These are phyloP conservation scores for Brachypodium distachyon DNA, from an alignment of 202 grass and related monocot genomes.

Conservation along the genomic window DNA sequence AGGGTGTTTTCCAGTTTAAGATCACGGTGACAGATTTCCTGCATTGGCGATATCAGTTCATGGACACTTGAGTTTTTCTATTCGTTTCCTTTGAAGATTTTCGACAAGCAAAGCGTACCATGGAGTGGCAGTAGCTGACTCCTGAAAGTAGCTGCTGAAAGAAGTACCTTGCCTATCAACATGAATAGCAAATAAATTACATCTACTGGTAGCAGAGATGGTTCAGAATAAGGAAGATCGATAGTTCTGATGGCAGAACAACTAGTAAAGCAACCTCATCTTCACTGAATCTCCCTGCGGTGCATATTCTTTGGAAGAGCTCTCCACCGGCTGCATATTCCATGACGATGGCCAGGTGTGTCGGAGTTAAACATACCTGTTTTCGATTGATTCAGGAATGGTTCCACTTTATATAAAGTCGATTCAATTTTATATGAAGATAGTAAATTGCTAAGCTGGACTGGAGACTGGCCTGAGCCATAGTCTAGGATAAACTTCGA, in stretches of 20 bases:
- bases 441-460: not conserved
- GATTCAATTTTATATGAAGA: not conserved
- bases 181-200: not conserved
- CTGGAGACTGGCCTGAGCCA: not conserved
- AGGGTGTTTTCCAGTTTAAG: slow-evolving; percentile 98
- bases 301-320: slow-evolving; percentile 77
- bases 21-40: slow-evolving; percentile 98
- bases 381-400: not conserved
- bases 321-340: slow-evolving; percentile 95
- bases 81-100: not conserved
- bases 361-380: slow-evolving; percentile 64
- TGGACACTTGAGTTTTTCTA: not conserved
- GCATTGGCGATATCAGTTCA: not conserved
- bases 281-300: slow-evolving; percentile 82
- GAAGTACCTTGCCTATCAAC: slow-evolving; percentile 70
- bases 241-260: not conserved
- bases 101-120: slow-evolving; percentile 37
- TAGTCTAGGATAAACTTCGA: not conserved
- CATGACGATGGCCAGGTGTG: slow-evolving; percentile 90
- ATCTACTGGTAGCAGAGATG: not conserved
- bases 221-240: not conserved
- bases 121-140: slow-evolving; percentile 90
- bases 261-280: slow-evolving; percentile 58
- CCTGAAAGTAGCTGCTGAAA: slow-evolving; percentile 94
- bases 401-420: not conserved